Base-by-base conservation (phyloP, 176 grass and related monocot genomes). In the Puccinellia tenuiflora region DNA sequence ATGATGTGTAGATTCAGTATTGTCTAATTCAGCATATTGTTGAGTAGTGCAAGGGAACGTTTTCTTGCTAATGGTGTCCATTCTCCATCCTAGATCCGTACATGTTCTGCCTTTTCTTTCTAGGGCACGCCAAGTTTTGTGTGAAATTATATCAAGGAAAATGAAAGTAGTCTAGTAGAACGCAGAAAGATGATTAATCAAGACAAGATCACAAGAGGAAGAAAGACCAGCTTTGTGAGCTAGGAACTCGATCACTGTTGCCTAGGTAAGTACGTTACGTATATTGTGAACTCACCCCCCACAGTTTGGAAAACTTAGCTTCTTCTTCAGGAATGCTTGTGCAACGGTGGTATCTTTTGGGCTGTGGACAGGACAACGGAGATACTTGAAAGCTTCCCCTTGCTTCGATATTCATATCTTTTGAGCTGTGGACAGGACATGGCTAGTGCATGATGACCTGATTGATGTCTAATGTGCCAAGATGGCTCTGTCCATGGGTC, bases 1-100 rank as follows among this genome's bases (percentile, higher is more conserved):
- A 77, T 87, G 24, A 61, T 71, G 51, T 72, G 63, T 83, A 48
- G 79, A 88, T 52, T 71, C 39, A 60, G 52, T 52, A 71, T 18
- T 78, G n/a, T 78, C 72, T 15, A 62, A 50, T 39, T 77, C 16
- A 22, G 79, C 57, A 46, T 7, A 60, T 46, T 46, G 51, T 77
- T 77, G 61, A 87, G 61, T 26, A 70, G 21, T 82, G 79, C 79
- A 68, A 78, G 63, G 51, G 61, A 78, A 39, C 29, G 21, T 75
- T 79, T 68, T 40, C 63, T 75, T 81, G 59, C 16, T 25, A 40
- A 55, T 78, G 51, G 11, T 78, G n/a, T 22, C 12, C 13, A 63
- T 26, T 33, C 45, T 22, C 12, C 13, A 63, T 26, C 45, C 45
- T 24, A 34, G 42, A 74, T 55, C n/a, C 18, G 51, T 25, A 34